Percentiles rank a stretch among this genome's conserved stretches.
phyloP scores from a whole-genome alignment of 371 early-diverging fungal genomes.

The Thermomucor indicae-seudaticae region DNA sequence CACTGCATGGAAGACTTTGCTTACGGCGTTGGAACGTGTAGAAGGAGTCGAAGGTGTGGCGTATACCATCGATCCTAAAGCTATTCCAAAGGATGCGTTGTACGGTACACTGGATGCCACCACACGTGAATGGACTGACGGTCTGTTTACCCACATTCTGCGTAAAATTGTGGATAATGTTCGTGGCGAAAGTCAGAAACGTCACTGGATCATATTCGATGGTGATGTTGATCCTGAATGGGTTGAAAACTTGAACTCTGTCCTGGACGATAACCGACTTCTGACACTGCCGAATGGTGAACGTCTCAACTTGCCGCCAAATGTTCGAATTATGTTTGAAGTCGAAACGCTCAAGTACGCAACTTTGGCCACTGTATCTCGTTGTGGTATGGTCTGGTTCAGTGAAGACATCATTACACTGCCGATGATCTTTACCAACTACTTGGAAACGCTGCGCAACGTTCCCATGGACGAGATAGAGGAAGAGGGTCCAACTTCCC shows the following conservation, averaged over 20 bases:
- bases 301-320: constrained; percentile 91
- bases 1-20: constrained; percentile 85
- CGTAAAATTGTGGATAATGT: constrained; percentile 97
- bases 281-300: constrained; percentile 99
- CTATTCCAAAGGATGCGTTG: constrained; percentile 93
- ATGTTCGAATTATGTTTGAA: constrained; percentile 99
- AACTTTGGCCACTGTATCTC: constrained; percentile 97
- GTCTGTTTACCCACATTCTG: constrained; percentile 95
- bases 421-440: constrained; percentile 80
- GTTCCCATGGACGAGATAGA: constrained; percentile 84
- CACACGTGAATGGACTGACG: constrained; percentile 99
- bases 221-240: constrained; percentile 99
- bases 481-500: constrained; percentile 49
- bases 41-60: constrained; percentile 88
- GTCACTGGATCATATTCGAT: constrained; percentile 99
- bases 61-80: constrained; percentile 97
- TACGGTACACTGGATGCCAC: constrained; percentile 96
- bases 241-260: constrained; percentile 99
- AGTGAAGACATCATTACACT: constrained; percentile 86
- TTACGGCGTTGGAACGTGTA: constrained; percentile 84
- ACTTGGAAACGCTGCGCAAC: constrained; percentile 74
- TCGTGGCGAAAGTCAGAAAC: constrained; percentile 90
- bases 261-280: constrained; percentile 96
- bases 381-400: constrained; percentile 99
- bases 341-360: constrained; percentile 96